Conservation (phyloP, 1,284 basidiomycete genomes). For the Ganoderma sp. region DNA sequence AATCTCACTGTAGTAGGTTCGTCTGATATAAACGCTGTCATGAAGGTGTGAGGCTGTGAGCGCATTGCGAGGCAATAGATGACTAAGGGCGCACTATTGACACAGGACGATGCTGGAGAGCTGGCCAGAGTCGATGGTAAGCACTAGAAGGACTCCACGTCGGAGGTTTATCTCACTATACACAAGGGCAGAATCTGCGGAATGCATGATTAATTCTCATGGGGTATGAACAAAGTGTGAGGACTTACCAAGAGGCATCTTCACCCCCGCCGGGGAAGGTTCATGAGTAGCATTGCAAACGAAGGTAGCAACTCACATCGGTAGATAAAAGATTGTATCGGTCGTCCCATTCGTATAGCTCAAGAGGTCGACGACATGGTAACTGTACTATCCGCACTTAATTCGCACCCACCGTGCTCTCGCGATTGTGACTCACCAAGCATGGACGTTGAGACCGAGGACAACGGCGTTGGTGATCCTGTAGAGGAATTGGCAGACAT, state of each 20-base stretch:
- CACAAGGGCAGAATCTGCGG: not conserved
- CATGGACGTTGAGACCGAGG: not conserved
- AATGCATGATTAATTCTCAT: not conserved
- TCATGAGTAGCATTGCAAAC: too few relatives aligned
- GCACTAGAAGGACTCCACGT: not conserved
- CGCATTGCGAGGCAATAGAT: not conserved
- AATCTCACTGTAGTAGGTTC: constrained; percentile 5
- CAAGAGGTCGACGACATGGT: not conserved
- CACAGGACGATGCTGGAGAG: not conserved
- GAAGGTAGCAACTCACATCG: not conserved
- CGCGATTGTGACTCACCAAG: not conserved
- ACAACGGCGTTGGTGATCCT: not conserved
- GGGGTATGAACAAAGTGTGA: not conserved
- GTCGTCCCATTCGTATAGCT: too few relatives aligned
- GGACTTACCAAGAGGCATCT: not conserved
- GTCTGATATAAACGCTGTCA: constrained; percentile 1
- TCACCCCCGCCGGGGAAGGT: not conserved
- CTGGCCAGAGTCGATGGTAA: not conserved
- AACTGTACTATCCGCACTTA: not conserved
- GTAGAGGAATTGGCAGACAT: not conserved
- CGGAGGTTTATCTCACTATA: not conserved
- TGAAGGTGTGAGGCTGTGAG: not conserved
- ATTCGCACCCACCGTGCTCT: not conserved
- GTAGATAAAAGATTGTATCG: not conserved
- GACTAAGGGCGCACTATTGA: not conserved